Base-by-base conservation (phyloP, 345 rosid species). In the Euphorbia pulcherrima region DNA sequence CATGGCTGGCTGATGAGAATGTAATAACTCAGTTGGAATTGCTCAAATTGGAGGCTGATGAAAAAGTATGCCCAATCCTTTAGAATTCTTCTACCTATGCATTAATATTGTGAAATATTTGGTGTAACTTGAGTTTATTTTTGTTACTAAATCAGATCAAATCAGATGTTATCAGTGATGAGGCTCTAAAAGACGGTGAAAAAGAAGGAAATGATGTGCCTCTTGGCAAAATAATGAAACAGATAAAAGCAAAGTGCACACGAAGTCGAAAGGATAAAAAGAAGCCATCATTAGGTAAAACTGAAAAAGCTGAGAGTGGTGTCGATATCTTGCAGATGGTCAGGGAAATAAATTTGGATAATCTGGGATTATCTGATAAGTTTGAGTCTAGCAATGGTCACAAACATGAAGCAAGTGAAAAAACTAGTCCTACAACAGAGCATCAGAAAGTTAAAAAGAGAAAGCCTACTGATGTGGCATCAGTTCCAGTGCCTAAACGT, bases 311-410 rank as follows among this genome's bases (percentile, higher is more conserved):
- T 70, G 88, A 81, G 72, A 84, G 73, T 72, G 95, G 84, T 80
- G 86, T 94, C 40, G 96, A 91, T 73, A 86, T 94, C 70, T 81
- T 94, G 80, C 83, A 88, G 77, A 80, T 89, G 97, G 99, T 91
- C 75, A 87, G 96, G 80, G 96, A 89, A 74, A 91, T 94, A 79
- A 91, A 91, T 74, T 71, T 85, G 81, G 95, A 84, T 82, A 83
- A 83, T 74, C 24, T 82, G 66, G 85, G 68, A 71, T 59, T 51
- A 64, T 41, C 89, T 68, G 75, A 75, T 69, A 89, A 82, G 73
- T 88, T 86, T 76, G 93, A 88, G 63, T 79, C 95, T 59, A 87
- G 86, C 76, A 94, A 94, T 76, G 97, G 99, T 65, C 89, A 86
- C 77, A 82, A 76, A 63, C 83, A 79, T 72, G 74, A 74, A 74